Base-by-base conservation (phyloP, 1,284 basidiomycete species). In the Sporisorium iseilematis-ciliati region DNA sequence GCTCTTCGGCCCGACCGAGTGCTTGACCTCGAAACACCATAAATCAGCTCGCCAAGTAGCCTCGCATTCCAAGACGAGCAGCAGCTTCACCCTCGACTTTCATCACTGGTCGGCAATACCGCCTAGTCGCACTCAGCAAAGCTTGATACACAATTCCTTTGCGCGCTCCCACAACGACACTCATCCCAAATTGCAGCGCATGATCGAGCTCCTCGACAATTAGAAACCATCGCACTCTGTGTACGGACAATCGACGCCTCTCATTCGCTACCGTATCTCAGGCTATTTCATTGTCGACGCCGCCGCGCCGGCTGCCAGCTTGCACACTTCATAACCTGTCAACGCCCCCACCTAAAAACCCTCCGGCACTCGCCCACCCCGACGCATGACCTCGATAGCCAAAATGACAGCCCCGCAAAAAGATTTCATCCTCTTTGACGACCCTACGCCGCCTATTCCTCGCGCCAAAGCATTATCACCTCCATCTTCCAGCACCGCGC, bases 381-480 rank as follows among this genome's bases (percentile, higher is more conserved):
- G 40, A 42, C 25, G 40, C 12, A 53, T 56, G 56, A 43, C 60
- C 7, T 42, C 56, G 2, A 20, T 61, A 35, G 53, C 58, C 40
- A 61, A 45, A 20, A 73, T 73, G 70, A 56, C 20, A 4, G 21
- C 51, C 18, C 57, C 62, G 16, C 67, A 65, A 29, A 72, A 73
- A 41, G 78, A 80, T 40, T 80, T 80, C 43, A 68, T 80, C 40
- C 74, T 80, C 59, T 80, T 80, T 26, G 78, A 80, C 48, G 77
- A 80, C n/a, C 63, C 65, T 0, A 40, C 71, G 3, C 58, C 72
- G 5, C 20, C 60, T 12, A n/a, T 48, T 2, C 8, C 42, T 12
- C 51, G 31, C 20, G 50, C 46, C 8, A 57, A 58, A 14, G 20
- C 52, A 23, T 45, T 49, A 11, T 42, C 57, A 2, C 29, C 48